Base-by-base conservation (phyloP, 176 grass and related monocot genomes). In the Carex cristatella region DNA sequence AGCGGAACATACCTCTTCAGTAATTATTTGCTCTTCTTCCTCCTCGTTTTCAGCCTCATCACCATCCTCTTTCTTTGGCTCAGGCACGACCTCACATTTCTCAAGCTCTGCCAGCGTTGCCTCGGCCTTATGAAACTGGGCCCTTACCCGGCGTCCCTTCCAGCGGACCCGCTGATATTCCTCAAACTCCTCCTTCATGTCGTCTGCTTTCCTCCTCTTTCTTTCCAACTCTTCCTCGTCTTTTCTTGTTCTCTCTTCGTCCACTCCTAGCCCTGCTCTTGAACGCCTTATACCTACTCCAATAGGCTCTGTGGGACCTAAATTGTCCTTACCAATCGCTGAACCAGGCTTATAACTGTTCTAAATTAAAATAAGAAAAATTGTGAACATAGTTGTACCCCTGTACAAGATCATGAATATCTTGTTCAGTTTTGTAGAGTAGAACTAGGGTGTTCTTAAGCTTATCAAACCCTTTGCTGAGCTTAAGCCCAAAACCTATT, bases 261-360 rank as follows among this genome's bases (percentile, higher is more conserved):
- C 91, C 7, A 86, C 85, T 23, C 93, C 90, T 55, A 99, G 65
- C 1, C 91, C 93, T 10, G 91, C 91, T 57, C 90, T 84, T 4
- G 91, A 94, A 46, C 91, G 88, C 54, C 90, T 90, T 81, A 94
- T 95, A 86, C 91, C 90, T 79, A 99, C 86, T 18, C 88, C 89
- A 15, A 95, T 92, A 44, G 91, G 91, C 48, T 98, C 87, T 2
- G 85, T 69, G 61, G 37, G 82, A 35, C 86, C 86, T 79, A 30
- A 14, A 79, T 58, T 57, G 13, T 79, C 74, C 53, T 79, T 79
- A 79, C 74, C 74, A 16, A 79, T 79, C 7, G 74, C 74, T 35
- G 74, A 83, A 62, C 88, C 82, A 30, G 75, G 79, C 77, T 69
- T 64, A 54, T 83, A 83, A 19, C 81, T 83, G 81, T 32, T 28